Evolutionary conservation across 768 basidiomycete genomes (phyloP), one percentile per base, ranked within the genome.

Genomic region (Ramaria sp.): DNA sequence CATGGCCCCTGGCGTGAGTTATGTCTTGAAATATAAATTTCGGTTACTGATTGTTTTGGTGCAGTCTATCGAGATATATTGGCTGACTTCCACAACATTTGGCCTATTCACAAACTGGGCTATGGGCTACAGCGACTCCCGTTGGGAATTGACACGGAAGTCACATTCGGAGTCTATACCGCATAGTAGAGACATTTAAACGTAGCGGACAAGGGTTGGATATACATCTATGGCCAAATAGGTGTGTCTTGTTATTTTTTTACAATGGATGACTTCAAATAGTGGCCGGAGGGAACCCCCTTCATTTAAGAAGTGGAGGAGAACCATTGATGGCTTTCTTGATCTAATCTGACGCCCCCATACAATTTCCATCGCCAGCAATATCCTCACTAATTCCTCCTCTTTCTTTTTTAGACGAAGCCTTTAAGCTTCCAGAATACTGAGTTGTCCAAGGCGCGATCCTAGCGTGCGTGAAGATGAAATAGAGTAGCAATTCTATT

Each of bases 301-400:
- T 57, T 11, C 47, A 57, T 60, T 37, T 57, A 64, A 64, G 63
- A 64, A 64, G 63, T 66, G 62, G 60, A 47, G 47, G 60, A 84
- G 76, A 67, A 70, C 74, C 76, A 82, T 13, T 82, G 87, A 81
- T 70, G 41, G 46, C 24, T 68, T 75, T 76, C 88, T 91, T 91
- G 88, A 91, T 91, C 88, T 91, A 91, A 91, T 90, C 84, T 90
- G 88, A 91, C 78, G 12, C 30, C 22, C 30, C n/a, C 27, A 19
- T 20, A 31, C 22, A 7, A 10, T n/a, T 46, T 15, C 33, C n/a
- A 38, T 20, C 30, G 15, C 19, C 17, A 17, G 19, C 31, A 30
- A 30, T 13, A 49, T 49, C 11, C 48, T 17, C 17, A 43, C 42
- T 19, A 43, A 43, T 37, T 37, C 13, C 1, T 37, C 9, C 13